Evolutionary conservation across 2,329 filamentous ascomycete species (phyloP), one percentile per base, ranked within the genome.

Genomic region (Myriosclerotinia curreyana): DNA sequence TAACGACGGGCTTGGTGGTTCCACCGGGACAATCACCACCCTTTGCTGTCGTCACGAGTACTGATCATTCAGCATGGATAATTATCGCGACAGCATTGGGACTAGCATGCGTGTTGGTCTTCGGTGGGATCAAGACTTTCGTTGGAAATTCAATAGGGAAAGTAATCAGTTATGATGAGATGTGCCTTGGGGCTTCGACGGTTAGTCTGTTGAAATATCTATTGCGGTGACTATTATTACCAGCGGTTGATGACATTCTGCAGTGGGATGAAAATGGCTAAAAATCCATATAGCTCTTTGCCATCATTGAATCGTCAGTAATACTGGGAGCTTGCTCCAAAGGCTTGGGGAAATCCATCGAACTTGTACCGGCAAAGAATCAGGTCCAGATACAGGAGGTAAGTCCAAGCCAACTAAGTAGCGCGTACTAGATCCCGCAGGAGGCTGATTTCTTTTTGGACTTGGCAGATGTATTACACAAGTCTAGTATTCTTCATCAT

Each of bases 401-500:
- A 66, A 25, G 56, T 53, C 20, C 22, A 15, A 44, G 14, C 7
- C 60, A 25, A 51, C 28, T 59, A 36, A 50, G 1, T 28, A 25
- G n/a, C 14, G 40, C 12, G 28, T 5, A 12, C 15, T 36, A 7
- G 11, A 36, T 58, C 14, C 40, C 7, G 42, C 28, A 34, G 22
- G n/a, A 17, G 9, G 54, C 54, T 58, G 31, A 58, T 15, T n/a
- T n/a, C 17, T 34, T 20, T 61, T 28, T 3, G 1, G 9, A 42
- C n/a, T 44, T 34, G 12, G n/a, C 62, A 78, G 76, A 71, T 72
- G 44, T 72, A 76, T 46, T 77, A 76, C 62, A 70, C 73, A 48
- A 74, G 75, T 65, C 75, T 81, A 65, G 68, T 79, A 25, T 71
- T 82, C 64, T 78, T 76, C 60, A 66, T 81, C 42, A 46, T 78